A percentile compares a stretch with the other conserved stretches of the same genome.
Evolutionary conservation across 768 basidiomycete genomes (phyloP).

Genomic region (Coprinopsis cinerea): DNA sequence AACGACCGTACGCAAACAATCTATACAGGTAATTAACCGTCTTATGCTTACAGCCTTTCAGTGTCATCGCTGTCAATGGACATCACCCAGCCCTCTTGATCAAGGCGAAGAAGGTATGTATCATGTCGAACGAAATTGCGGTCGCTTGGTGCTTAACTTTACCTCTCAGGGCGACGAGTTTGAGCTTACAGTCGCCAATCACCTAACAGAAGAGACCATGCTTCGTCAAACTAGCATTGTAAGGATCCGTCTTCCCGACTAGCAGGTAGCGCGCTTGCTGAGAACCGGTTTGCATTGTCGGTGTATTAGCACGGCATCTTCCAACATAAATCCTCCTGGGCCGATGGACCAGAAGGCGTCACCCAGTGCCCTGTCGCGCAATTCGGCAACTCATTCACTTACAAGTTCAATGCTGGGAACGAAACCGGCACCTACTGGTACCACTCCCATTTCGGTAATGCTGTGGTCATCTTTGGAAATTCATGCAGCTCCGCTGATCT

Average conservation of each 20-base stretch:
- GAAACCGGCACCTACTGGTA: constrained; percentile 34
- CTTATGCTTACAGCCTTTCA: background rate
- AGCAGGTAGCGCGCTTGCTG: background rate
- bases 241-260: constrained; percentile 3
- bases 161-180: constrained; percentile 27
- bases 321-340: constrained; percentile 36
- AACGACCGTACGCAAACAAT: constrained; percentile 16
- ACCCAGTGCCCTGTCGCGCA: constrained; percentile 44
- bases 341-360: constrained; percentile 37
- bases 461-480: no score
- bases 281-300: background rate
- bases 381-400: constrained; percentile 33
- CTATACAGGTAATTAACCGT: background rate
- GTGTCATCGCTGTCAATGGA: constrained; percentile 22
- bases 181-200: constrained; percentile 38
- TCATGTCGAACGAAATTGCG: background rate
- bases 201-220: constrained; percentile 34
- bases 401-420: constrained; percentile 28
- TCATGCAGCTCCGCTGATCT: background rate
- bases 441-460: constrained; percentile 27
- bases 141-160: background rate
- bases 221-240: constrained; percentile 26
- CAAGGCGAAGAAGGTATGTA: constrained; percentile 20
- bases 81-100: constrained; percentile 25
- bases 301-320: constrained; percentile 52